Evolutionary conservation across 495 filamentous ascomycete genomes (phyloP).

Genomic region (Annulohypoxylon maeteangense): DNA sequence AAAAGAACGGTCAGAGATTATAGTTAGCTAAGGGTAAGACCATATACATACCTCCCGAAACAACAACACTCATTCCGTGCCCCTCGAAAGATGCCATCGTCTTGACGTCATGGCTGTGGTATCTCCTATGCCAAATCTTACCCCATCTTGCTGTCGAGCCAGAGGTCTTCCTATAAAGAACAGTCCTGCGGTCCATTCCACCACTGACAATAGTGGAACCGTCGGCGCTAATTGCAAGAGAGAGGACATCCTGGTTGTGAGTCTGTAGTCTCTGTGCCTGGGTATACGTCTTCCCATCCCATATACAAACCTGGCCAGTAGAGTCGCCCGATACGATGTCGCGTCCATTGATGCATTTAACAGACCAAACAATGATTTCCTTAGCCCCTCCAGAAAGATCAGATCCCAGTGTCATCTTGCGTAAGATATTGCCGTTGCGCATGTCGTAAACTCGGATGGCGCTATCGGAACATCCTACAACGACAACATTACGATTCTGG

Average conservation of each 20-base stretch:
- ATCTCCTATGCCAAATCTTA: constrained; percentile 81
- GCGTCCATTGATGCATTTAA: constrained; percentile 85
- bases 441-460: constrained; percentile 91
- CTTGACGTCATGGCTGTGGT: constrained; percentile 94
- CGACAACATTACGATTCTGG: constrained; percentile 81
- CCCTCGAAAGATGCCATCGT: constrained; percentile 91
- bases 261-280: constrained; percentile 84
- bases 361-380: constrained; percentile 90
- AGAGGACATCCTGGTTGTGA: constrained; percentile 90
- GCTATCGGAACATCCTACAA: constrained; percentile 93
- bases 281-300: constrained; percentile 90
- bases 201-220: constrained; percentile 89
- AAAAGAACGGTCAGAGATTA: constrained; percentile 48
- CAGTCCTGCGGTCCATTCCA: constrained; percentile 89
- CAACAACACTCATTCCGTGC: constrained; percentile 82
- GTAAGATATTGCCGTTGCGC: constrained; percentile 74
- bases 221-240: constrained; percentile 80
- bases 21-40: not conserved
- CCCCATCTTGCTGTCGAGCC: constrained; percentile 76
- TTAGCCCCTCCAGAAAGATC: constrained; percentile 79
- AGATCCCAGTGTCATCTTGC: constrained; percentile 85
- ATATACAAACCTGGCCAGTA: constrained; percentile 89
- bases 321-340: constrained; percentile 96
- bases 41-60: constrained; percentile 81
- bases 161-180: constrained; percentile 74